Base-by-base conservation (phyloP, 257 asterid genomes). In the Gynochthodes officinalis region DNA sequence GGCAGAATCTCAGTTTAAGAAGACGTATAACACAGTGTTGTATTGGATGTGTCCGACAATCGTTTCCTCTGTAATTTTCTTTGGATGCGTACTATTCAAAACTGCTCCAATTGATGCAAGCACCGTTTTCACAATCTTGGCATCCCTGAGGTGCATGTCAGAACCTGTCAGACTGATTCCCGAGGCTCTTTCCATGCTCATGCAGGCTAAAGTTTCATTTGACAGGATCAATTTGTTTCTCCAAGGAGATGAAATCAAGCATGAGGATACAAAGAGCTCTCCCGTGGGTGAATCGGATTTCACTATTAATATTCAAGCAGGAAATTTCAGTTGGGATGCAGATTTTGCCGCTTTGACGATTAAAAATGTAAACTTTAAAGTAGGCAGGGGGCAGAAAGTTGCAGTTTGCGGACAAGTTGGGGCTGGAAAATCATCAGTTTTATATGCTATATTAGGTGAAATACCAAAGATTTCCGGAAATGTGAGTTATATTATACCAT, bases 371-470 rank as follows among this genome's bases (percentile, higher is more conserved):
- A 58, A 76, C 2, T 28, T 90, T 44, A 71, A 81, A 58, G 89
- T 82, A 32, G 66, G 54, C 65, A 12, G 1, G 5, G 95, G 95
- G 44, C 81, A 84, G 77, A 90, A 90, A 82, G 77, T 88, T 37
- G 93, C 90, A 1, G 77, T 90, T 67, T 90, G 95, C 61, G 96
- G 96, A 60, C 86, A 90, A 0, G 93, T 90, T 72, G 96, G 96
- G 14, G 84, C 90, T 2, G 96, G 96, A 15, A 90, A 90, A 52
- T 90, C 96, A 7, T 90, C 96, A 0, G 79, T 90, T 49, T 68
- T 90, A 68, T 69, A 77, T 65, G 89, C 95, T 25, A 81, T 90
- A 32, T 90, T 90, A 18, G 89, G 91, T 25, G 96, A 90, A 76
- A 84, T 88, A 63, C 91, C 91, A 1, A 86, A 78, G 75, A 73